Evolutionary conservation across 805 yeast species (phyloP).

Genomic region (Kregervanrija pseudodelftensis): DNA sequence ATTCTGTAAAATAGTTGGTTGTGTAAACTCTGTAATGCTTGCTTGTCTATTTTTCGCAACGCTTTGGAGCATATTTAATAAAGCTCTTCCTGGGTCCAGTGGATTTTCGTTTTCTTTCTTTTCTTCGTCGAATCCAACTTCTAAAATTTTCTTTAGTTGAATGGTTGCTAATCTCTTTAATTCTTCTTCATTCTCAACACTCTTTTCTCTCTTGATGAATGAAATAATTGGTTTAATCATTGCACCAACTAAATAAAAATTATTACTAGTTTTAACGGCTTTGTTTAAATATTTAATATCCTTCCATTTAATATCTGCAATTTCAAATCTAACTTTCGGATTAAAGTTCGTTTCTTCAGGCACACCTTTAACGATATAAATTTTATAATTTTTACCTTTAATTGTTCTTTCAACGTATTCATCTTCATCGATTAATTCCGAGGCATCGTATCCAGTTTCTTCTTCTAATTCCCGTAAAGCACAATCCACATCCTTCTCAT

Average conservation of each 20-base stretch:
- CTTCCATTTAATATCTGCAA: constrained; percentile 74
- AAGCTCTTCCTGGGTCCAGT: constrained; percentile 69
- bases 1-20: neutral
- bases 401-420: constrained; percentile 78
- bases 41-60: constrained; percentile 30
- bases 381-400: constrained; percentile 77
- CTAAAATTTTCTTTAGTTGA: constrained; percentile 57
- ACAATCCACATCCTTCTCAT: constrained; percentile 81
- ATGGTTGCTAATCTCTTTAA: constrained; percentile 57
- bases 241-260: constrained; percentile 40
- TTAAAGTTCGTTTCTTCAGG: constrained; percentile 69
- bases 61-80: constrained; percentile 53
- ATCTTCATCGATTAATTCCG: constrained; percentile 56
- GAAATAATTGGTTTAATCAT: constrained; percentile 43
- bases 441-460: constrained; percentile 87
- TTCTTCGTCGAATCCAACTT: constrained; percentile 36
- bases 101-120: constrained; percentile 17
- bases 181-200: constrained; percentile 44
- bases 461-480: constrained; percentile 89
- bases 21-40: neutral
- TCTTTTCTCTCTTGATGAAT: constrained; percentile 51
- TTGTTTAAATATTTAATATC: constrained; percentile 42
- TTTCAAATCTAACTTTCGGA: constrained; percentile 86
- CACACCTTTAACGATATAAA: constrained; percentile 68
- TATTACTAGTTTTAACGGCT: constrained; percentile 23